Evolutionary conservation across 2,329 filamentous ascomycete species (phyloP).

Genomic region (Ophiostoma sp.): DNA sequence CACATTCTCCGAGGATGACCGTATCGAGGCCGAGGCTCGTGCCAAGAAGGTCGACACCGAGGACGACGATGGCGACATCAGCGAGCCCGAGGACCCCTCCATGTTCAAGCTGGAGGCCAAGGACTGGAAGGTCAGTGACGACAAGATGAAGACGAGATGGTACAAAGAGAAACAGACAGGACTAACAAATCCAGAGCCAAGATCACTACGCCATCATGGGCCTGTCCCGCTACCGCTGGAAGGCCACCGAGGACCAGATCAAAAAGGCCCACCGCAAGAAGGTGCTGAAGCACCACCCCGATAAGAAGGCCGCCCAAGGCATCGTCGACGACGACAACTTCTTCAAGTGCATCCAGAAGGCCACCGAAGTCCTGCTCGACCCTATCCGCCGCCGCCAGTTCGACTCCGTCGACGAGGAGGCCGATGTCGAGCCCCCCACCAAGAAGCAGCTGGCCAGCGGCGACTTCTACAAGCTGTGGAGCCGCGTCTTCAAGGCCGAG

Average conservation of each 20-base stretch:
- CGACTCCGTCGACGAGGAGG: slow-evolving; percentile 91
- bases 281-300: slow-evolving; percentile 96
- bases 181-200: slow-evolving; percentile 58
- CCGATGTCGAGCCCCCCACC: slow-evolving; percentile 82
- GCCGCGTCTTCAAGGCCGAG: slow-evolving; percentile 83
- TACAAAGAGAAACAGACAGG: not conserved
- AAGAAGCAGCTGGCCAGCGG: slow-evolving; percentile 80
- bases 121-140: slow-evolving; percentile 83
- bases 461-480: slow-evolving; percentile 95
- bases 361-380: slow-evolving; percentile 87
- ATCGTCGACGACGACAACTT: slow-evolving; percentile 90
- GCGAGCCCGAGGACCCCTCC: slow-evolving; percentile 87
- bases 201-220: slow-evolving; percentile 98
- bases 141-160: not conserved
- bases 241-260: slow-evolving; percentile 95
- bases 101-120: slow-evolving; percentile 92
- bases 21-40: slow-evolving; percentile 89
- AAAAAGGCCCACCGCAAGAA: slow-evolving; percentile 99
- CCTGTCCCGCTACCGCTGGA: slow-evolving; percentile 84
- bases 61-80: slow-evolving; percentile 81
- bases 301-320: slow-evolving; percentile 94
- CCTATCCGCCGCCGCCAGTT: slow-evolving; percentile 89
- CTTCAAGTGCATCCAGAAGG: slow-evolving; percentile 99
- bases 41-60: slow-evolving; percentile 94
- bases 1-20: slow-evolving; percentile 97